These are phyloP conservation scores for Chamaecrista fasciculata DNA, from an alignment of 306 rosid species.

Conservation along the genomic window DNA sequence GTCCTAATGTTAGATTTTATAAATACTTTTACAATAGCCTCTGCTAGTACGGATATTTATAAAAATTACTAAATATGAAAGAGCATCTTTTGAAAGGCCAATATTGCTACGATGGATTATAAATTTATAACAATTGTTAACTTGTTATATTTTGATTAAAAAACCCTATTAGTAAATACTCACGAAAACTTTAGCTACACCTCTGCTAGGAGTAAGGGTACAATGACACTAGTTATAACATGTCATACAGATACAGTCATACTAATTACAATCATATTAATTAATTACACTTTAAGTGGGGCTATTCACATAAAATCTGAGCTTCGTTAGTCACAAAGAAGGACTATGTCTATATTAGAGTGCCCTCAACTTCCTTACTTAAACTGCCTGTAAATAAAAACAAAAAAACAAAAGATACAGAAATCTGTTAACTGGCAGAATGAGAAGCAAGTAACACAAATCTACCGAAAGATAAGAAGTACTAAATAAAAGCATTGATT, in stretches of 20 bases:
- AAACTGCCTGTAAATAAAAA: slow-evolving; percentile 62
- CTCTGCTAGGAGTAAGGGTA: background rate
- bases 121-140: too few relatives aligned
- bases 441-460: slow-evolving; percentile 32
- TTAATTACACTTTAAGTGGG: slow-evolving; percentile 16
- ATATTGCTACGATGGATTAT: too few relatives aligned
- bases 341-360: slow-evolving; percentile 18
- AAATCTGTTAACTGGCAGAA: background rate
- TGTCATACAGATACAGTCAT: slow-evolving; percentile 17
- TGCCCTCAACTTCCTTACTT: slow-evolving; percentile 41
- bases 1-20: too few relatives aligned
- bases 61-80: too few relatives aligned
- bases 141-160: too few relatives aligned
- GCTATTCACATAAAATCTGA: slow-evolving; percentile 14
- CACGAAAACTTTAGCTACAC: too few relatives aligned
- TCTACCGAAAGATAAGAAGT: slow-evolving; percentile 17
- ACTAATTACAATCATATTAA: slow-evolving; percentile 27
- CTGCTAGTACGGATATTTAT: too few relatives aligned
- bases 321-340: slow-evolving; percentile 22
- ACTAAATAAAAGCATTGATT: slow-evolving; percentile 15
- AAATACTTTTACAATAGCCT: too few relatives aligned
- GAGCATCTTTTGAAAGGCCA: too few relatives aligned
- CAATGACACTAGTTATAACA: slow-evolving; percentile 29
- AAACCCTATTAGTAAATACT: too few relatives aligned
- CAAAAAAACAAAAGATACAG: slow-evolving; percentile 24